Evolutionary conservation across 169 alveolate genomes (phyloP).

Genomic region (Plasmodium vivax): DNA sequence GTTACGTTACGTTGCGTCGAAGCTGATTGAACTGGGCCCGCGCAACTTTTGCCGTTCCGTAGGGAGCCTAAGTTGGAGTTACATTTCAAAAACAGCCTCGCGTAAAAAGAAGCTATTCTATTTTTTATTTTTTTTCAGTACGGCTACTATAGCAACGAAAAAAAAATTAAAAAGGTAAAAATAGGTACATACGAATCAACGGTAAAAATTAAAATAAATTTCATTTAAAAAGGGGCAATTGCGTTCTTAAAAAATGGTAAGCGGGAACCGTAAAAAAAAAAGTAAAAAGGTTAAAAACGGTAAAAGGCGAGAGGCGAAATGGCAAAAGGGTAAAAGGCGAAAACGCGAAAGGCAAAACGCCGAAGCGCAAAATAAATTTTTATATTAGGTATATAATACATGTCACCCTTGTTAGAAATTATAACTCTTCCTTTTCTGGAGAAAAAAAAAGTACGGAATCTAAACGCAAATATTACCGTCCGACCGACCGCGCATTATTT

Average conservation of each 20-base stretch:
- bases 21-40: not conserved
- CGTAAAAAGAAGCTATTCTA: not conserved
- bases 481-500: not conserved
- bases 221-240: not conserved
- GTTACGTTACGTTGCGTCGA: not conserved
- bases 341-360: not conserved
- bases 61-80: not conserved
- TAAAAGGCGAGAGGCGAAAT: not conserved
- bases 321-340: not conserved
- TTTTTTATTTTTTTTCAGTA: not conserved
- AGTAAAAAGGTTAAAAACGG: not conserved
- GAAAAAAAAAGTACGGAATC: conserved; percentile 7
- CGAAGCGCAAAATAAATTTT: not conserved
- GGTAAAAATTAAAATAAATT: not conserved
- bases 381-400: not conserved
- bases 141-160: not conserved
- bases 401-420: not conserved
- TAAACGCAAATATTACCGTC: not conserved
- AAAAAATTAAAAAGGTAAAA: not conserved
- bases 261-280: not conserved
- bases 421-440: not conserved
- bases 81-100: not conserved
- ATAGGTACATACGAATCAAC: not conserved
- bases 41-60: not conserved
- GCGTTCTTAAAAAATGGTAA: not conserved